Conservation (phyloP, 345 rosid genomes). For the Populus alba region DNA sequence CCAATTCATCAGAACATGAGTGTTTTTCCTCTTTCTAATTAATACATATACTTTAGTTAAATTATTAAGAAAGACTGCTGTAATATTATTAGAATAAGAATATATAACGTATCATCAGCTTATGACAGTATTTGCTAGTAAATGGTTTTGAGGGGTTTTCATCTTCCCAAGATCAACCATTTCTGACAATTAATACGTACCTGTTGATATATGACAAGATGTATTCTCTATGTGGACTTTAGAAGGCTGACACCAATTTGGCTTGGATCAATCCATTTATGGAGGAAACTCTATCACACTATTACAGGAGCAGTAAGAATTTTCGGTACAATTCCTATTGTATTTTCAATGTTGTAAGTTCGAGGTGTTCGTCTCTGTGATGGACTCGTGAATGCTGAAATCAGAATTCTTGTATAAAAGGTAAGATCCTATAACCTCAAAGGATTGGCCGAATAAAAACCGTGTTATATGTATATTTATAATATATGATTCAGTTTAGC, state of each 20-base stretch:
- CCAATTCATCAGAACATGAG: conserved; percentile 73
- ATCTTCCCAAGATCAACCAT: background rate
- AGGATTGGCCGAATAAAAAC: no score
- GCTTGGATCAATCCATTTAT: background rate
- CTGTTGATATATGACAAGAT: background rate
- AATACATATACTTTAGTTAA: background rate
- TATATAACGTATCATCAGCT: background rate
- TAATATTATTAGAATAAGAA: background rate
- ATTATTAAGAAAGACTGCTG: background rate
- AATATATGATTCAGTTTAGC: no score
- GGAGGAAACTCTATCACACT: background rate
- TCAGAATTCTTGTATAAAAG: background rate
- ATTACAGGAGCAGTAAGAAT: background rate
- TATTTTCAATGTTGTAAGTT: background rate
- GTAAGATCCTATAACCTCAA: background rate
- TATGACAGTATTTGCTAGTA: background rate
- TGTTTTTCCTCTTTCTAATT: conserved; percentile 65
- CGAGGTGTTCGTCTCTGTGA: background rate
- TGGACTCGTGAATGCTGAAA: background rate
- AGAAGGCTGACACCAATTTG: background rate
- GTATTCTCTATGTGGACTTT: background rate
- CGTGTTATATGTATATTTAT: no score
- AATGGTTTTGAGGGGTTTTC: background rate
- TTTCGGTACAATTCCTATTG: background rate
- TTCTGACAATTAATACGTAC: background rate